These are phyloP conservation scores for Ajuga reptans DNA, from an alignment of 305 asterid genomes.

Conservation along the genomic window DNA sequence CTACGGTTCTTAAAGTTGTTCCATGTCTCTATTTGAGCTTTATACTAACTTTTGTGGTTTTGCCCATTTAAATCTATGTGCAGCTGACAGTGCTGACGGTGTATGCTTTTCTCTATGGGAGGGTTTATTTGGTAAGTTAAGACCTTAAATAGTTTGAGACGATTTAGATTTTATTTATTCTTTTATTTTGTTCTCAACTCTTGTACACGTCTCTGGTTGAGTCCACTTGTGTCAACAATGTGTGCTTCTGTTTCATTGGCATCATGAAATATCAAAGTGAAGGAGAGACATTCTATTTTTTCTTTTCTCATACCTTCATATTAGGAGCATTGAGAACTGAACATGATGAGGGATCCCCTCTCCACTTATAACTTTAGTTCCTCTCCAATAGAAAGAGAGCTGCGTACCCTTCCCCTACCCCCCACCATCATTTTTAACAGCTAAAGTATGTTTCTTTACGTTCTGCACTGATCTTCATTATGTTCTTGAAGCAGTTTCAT, in stretches of 20 bases:
- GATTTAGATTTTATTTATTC: slow-evolving; percentile 15
- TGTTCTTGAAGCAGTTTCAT: slow-evolving; percentile 1
- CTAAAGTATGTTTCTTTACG: neutral
- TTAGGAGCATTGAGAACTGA: neutral
- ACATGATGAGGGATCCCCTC: neutral
- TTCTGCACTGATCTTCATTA: slow-evolving; percentile 8
- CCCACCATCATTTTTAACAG: neutral
- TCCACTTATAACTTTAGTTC: neutral
- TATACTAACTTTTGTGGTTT: slow-evolving; percentile 11
- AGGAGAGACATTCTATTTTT: neutral
- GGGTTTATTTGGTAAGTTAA: slow-evolving; percentile 76
- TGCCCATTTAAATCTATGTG: slow-evolving; percentile 30
- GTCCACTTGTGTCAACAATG: neutral
- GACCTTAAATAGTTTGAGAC: slow-evolving; percentile 6
- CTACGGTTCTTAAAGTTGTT: slow-evolving; percentile 13
- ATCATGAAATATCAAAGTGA: neutral
- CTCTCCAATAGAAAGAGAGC: neutral
- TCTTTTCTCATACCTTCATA: neutral
- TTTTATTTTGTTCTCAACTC: neutral
- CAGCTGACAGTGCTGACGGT: slow-evolving; percentile 92
- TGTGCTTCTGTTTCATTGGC: neutral
- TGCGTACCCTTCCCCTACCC: neutral
- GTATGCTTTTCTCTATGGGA: slow-evolving; percentile 85
- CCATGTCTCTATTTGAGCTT: slow-evolving; percentile 1
- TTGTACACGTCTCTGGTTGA: slow-evolving; percentile 10